Evolutionary conservation across 2,329 filamentous ascomycete species (phyloP).

Genomic region (Epichloe sp.): DNA sequence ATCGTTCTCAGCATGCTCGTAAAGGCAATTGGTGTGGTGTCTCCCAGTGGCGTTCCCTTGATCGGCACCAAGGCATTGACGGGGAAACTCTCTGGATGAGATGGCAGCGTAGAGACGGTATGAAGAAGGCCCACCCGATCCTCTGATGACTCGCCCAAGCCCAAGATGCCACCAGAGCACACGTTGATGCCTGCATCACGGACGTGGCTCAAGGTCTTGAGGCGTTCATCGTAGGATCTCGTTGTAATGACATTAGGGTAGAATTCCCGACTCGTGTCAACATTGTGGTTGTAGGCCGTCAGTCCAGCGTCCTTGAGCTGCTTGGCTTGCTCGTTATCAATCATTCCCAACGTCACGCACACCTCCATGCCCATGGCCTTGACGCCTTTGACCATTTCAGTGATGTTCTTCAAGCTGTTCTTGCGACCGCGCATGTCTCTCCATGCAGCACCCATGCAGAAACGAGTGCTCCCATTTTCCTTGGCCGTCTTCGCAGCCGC

Average conservation of each 20-base stretch:
- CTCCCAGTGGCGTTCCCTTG: slow-evolving; percentile 74
- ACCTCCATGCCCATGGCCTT: slow-evolving; percentile 75
- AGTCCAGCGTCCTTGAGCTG: slow-evolving; percentile 74
- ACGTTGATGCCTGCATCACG: slow-evolving; percentile 80
- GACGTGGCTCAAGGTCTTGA: slow-evolving; percentile 67
- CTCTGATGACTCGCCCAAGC: slow-evolving; percentile 63
- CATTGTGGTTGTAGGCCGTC: slow-evolving; percentile 89
- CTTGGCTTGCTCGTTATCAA: slow-evolving; percentile 65
- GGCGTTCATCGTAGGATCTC: slow-evolving; percentile 72
- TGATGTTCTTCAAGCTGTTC: slow-evolving; percentile 70
- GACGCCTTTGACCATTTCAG: slow-evolving; percentile 74
- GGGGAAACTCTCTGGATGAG: slow-evolving; percentile 80
- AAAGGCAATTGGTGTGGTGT: slow-evolving; percentile 60
- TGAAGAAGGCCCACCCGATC: slow-evolving; percentile 76
- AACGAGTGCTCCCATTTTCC: slow-evolving; percentile 74
- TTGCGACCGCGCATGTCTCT: slow-evolving; percentile 87
- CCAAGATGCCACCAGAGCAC: slow-evolving; percentile 80
- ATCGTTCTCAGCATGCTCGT: slow-evolving; percentile 71
- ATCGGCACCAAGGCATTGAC: slow-evolving; percentile 88
- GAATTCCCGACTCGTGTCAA: slow-evolving; percentile 81
- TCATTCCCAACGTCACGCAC: slow-evolving; percentile 91
- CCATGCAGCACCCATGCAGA: slow-evolving; percentile 95
- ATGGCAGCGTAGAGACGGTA: slow-evolving; percentile 67
- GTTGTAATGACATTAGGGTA: slow-evolving; percentile 82
- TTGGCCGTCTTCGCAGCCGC: slow-evolving; percentile 65